Evolutionary conservation across 352 stramenopile genomes (phyloP).

Genomic region (Globisporangium nodosum): DNA sequence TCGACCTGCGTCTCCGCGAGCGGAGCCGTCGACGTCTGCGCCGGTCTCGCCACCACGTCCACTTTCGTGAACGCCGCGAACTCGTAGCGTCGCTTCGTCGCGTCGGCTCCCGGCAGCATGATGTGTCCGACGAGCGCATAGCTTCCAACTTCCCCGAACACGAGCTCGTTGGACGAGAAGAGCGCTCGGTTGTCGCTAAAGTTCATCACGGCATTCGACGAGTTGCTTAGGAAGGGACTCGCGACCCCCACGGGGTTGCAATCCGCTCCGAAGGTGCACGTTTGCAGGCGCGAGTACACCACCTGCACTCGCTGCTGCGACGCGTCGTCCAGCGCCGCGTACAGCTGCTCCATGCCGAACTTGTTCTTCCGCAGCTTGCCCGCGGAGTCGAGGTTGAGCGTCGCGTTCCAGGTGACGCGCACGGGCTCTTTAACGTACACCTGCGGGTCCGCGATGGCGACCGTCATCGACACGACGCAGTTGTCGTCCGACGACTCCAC

Average conservation of each 20-base stretch:
- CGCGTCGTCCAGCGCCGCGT: conserved; percentile 37
- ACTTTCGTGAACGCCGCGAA: conserved; percentile 56
- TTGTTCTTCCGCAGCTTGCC: conserved; percentile 32
- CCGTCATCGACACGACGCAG: conserved; percentile 46
- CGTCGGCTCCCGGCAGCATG: conserved; percentile 40
- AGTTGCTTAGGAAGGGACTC: conserved; percentile 36
- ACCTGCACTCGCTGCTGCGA: conserved; percentile 51
- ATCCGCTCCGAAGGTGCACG: conserved; percentile 32
- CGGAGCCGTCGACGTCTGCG: conserved; percentile 23
- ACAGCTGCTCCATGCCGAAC: conserved; percentile 41
- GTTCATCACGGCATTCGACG: conserved; percentile 45
- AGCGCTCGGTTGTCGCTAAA: conserved; percentile 40
- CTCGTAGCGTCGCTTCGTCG: conserved; percentile 48
- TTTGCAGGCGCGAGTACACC: conserved; percentile 46
- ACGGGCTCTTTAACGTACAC: conserved; percentile 59
- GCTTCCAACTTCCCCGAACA: conserved; percentile 37
- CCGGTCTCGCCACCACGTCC: conserved; percentile 23
- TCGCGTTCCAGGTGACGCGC: conserved; percentile 61
- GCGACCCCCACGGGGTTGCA: conserved; percentile 50
- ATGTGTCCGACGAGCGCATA: conserved; percentile 61
- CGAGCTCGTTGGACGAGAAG: conserved; percentile 54
- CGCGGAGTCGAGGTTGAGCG: conserved; percentile 28
- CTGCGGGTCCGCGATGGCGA: conserved; percentile 30
- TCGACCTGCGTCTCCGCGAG: conserved; percentile 7
- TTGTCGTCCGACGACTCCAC: conserved; percentile 34